phyloP scores from a whole-genome alignment of 352 stramenopile genomes.

The Ophiocytium majus region DNA sequence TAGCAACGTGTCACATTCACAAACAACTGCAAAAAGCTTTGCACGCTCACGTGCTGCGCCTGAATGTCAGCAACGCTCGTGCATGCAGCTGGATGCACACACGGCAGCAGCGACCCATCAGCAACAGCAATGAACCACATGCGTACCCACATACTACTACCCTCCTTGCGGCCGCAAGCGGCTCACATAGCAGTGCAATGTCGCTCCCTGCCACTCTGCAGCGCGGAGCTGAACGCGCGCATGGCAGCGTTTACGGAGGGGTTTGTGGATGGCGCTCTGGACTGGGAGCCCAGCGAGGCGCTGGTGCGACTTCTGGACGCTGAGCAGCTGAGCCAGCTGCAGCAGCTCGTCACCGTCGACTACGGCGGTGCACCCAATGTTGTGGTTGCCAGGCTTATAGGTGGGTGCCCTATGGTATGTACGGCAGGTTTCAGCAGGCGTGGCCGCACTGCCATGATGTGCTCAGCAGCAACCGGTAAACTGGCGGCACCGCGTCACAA shows the following conservation, averaged over 20 bases:
- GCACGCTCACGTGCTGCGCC: too few species aligned
- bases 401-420: neutral
- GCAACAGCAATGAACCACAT: neutral
- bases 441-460: too few species aligned
- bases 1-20: too few species aligned
- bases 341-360: neutral
- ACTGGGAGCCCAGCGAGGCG: conserved; percentile 2
- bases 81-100: too few species aligned
- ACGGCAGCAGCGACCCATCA: neutral
- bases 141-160: neutral
- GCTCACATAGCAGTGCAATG: too few species aligned
- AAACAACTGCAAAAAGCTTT: too few species aligned
- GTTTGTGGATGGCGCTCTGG: neutral
- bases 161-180: neutral
- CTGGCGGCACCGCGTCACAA: too few species aligned
- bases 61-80: too few species aligned
- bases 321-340: conserved; percentile 8
- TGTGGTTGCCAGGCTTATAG: neutral
- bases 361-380: neutral
- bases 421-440: too few species aligned
- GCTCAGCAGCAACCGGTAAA: too few species aligned
- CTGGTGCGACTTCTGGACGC: neutral
- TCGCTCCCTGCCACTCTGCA: neutral
- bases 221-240: neutral
- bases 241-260: conserved; percentile 20